Conservation (phyloP, 139 green algal species). For the Coccomyxa sp. region DNA sequence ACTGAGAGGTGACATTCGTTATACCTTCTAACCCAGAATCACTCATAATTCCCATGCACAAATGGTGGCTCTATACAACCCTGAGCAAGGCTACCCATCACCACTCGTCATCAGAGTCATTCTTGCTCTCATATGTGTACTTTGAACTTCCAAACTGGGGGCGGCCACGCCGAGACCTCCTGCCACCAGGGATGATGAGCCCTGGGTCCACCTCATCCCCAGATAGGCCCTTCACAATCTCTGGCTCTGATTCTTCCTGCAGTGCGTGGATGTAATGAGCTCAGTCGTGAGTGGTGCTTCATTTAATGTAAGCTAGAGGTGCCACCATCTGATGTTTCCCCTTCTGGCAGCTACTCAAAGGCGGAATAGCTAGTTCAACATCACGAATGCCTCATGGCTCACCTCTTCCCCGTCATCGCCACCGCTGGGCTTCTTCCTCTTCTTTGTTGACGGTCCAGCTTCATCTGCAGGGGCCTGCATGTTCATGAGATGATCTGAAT, state of each 20-base stretch:
- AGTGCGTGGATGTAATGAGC: background rate
- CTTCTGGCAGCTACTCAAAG: too few relatives aligned
- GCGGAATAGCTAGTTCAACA: too few relatives aligned
- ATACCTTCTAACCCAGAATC: background rate
- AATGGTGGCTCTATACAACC: background rate
- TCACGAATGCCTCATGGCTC: background rate
- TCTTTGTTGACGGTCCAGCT: slow-evolving; percentile 3
- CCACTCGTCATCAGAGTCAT: slow-evolving; percentile 26
- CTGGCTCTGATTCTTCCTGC: slow-evolving; percentile 15
- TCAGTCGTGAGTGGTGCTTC: background rate
- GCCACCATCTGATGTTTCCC: background rate
- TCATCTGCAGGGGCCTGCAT: background rate
- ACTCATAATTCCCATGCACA: background rate
- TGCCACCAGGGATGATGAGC: slow-evolving; percentile 25
- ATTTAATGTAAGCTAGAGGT: background rate
- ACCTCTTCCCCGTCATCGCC: slow-evolving; percentile 15
- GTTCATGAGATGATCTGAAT: background rate
- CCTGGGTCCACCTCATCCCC: slow-evolving; percentile 29
- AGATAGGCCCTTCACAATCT: slow-evolving; percentile 18
- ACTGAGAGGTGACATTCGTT: background rate
- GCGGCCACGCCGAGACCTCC: slow-evolving; percentile 11
- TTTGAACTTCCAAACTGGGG: background rate
- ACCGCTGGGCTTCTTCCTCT: slow-evolving; percentile 14
- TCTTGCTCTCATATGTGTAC: slow-evolving; percentile 2
- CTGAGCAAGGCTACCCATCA: slow-evolving; percentile 1